Evolutionary conservation across 192 early-diverging fungal species (phyloP).

Genomic region (Backusella westeae): DNA sequence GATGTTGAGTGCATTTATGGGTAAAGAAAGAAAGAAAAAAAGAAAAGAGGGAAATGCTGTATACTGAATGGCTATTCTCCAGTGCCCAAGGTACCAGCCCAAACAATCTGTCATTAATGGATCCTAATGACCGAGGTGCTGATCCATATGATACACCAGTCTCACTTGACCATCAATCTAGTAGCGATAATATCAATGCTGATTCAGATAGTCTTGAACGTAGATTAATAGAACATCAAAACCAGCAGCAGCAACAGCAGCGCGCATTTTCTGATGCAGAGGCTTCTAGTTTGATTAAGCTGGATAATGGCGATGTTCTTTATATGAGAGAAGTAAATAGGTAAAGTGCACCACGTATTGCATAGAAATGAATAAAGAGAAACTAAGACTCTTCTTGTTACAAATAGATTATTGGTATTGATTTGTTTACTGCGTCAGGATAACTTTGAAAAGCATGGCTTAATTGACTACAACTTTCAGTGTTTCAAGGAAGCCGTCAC

Average conservation of each 20-base stretch:
- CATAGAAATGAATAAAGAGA: too few species aligned
- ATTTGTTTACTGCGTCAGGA: slow-evolving; percentile 79
- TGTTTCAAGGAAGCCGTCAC: slow-evolving; percentile 78
- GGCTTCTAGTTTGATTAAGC: slow-evolving; percentile 63
- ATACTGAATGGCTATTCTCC: neutral
- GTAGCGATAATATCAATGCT: neutral
- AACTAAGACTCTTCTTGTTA: neutral
- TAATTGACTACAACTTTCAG: slow-evolving; percentile 88
- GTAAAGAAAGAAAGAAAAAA: slow-evolving; percentile 18
- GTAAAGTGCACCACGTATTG: slow-evolving; percentile 37
- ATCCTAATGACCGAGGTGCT: neutral
- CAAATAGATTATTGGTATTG: slow-evolving; percentile 61
- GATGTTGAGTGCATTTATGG: slow-evolving; percentile 81
- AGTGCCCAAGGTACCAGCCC: slow-evolving; percentile 11
- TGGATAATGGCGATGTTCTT: slow-evolving; percentile 78
- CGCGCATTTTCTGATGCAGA: slow-evolving; percentile 41
- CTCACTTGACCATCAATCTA: neutral
- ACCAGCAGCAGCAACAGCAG: neutral
- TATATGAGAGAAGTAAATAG: slow-evolving; percentile 75
- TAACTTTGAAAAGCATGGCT: slow-evolving; percentile 79
- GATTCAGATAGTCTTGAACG: slow-evolving; percentile 9
- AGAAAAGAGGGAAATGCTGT: neutral
- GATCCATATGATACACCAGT: slow-evolving; percentile 9
- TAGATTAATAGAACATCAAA: slow-evolving; percentile 4
- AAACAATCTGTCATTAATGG: slow-evolving; percentile 4